Evolutionary conservation across 2,329 filamentous ascomycete genomes (phyloP), one percentile per base, ranked within the genome.

Genomic region (Curvularia sp.): DNA sequence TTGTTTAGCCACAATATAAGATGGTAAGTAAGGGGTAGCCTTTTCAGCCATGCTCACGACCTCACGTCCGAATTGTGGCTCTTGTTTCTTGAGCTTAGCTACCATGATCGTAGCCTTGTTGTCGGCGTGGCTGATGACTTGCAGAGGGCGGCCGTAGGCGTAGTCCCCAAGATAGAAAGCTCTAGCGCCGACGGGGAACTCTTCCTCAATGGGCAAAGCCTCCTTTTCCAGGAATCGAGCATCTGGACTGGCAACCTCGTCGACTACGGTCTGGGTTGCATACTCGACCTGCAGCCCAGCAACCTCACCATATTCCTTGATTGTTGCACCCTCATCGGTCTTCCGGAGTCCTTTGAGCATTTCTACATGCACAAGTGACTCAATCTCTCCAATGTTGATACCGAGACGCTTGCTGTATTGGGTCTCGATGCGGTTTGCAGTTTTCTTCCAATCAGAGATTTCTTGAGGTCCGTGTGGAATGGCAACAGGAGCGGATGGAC

Each of bases 131-230:
- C 86, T 87, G 23, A 86, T 85, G 21, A 99, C 87, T 74, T 95
- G 88, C n/a, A 97, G 80, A 3, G 95, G 94, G 36, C 93, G 87
- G 15, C 95, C 95, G 70, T 96, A 98, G 52, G 92, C 92, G 78
- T 90, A 96, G 36, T 97, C 93, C 46, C 95, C 95, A 2, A 99
- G 81, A 82, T 97, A 98, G 80, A 99, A 99, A 0, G 91, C 93
- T 55, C 89, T 86, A 1, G 92, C 91, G 38, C 88, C 89, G 54
- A 88, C 79, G 0, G 95, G 93, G 63, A 97, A 98, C 71, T 99
- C 95, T 75, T 97, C 89, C 66, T 93, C 90, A 32, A 99, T 89
- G 1, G 94, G 90, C 5, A 96, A 74, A n/a, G 95, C 93, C 12
- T 85, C 89, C 69, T 88, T 90, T 79, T 99, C 95, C 52, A 98